Conservation (phyloP, 176 grass and related monocot species). For the Triticum dicoccoides region DNA sequence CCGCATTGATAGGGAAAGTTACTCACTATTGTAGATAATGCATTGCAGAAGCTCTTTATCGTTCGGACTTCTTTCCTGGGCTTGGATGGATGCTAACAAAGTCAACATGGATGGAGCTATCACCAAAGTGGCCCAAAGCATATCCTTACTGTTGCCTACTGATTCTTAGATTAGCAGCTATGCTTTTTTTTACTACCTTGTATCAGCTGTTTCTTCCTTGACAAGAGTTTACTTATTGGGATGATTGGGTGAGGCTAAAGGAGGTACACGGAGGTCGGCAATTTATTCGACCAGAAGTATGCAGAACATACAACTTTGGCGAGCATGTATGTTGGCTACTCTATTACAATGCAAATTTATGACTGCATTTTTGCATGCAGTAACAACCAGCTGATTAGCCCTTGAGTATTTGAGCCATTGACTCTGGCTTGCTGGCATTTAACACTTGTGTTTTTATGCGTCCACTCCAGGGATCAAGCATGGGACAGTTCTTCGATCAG, state of each 20-base stretch:
- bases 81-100: slow-evolving; percentile 99
- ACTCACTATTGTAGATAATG: slow-evolving; percentile 36
- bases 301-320: slow-evolving; percentile 99
- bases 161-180: slow-evolving; percentile 2
- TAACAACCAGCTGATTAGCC: background rate
- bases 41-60: slow-evolving; percentile 81
- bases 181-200: background rate
- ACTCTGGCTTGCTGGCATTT: slow-evolving; percentile 4
- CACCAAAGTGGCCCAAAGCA: slow-evolving; percentile 99
- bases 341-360: background rate
- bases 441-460: slow-evolving; percentile 22
- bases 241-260: slow-evolving; percentile 96
- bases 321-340: slow-evolving; percentile 69
- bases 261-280: slow-evolving; percentile 75
- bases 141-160: slow-evolving; percentile 67
- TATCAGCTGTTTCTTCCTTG: slow-evolving; percentile 61
- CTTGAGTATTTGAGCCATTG: too few species aligned
- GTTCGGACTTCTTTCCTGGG: slow-evolving; percentile 98
- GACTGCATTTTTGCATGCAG: background rate
- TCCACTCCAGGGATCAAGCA: slow-evolving; percentile 81
- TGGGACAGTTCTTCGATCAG: slow-evolving; percentile 88
- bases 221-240: slow-evolving; percentile 98
- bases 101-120: slow-evolving; percentile 90
- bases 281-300: slow-evolving; percentile 94
- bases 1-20: slow-evolving; percentile 25